phyloP scores from a whole-genome alignment of 2,329 filamentous ascomycete species.

The Botrytis deweyae region DNA sequence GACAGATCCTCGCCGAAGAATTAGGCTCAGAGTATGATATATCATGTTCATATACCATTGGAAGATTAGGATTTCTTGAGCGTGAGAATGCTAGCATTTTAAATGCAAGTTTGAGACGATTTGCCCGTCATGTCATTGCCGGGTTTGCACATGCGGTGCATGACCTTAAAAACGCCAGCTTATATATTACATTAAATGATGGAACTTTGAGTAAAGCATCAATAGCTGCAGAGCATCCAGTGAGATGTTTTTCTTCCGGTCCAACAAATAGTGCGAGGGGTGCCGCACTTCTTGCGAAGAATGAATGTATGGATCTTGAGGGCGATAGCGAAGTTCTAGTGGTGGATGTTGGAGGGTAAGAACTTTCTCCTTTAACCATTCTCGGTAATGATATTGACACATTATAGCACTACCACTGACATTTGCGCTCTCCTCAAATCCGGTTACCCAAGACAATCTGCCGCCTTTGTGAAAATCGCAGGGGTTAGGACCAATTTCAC shows the following conservation, averaged over 20 bases:
- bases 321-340: slow-evolving; percentile 40
- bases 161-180: slow-evolving; percentile 47
- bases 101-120: slow-evolving; percentile 60
- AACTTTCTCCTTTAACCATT: neutral
- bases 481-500: slow-evolving; percentile 60
- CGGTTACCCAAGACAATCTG: slow-evolving; percentile 59
- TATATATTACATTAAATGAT: slow-evolving; percentile 63
- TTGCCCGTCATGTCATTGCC: slow-evolving; percentile 56
- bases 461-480: slow-evolving; percentile 56
- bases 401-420: slow-evolving; percentile 55
- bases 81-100: slow-evolving; percentile 65
- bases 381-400: slow-evolving; percentile 15
- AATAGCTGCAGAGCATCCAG: slow-evolving; percentile 55
- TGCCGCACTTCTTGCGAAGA: slow-evolving; percentile 54
- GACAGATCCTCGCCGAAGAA: slow-evolving; percentile 44
- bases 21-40: slow-evolving; percentile 48
- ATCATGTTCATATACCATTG: slow-evolving; percentile 51
- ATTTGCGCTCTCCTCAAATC: slow-evolving; percentile 57
- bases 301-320: slow-evolving; percentile 22
- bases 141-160: slow-evolving; percentile 55
- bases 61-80: slow-evolving; percentile 51
- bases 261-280: slow-evolving; percentile 64
- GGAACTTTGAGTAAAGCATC: slow-evolving; percentile 57
- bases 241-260: slow-evolving; percentile 61
- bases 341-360: slow-evolving; percentile 55